Evolutionary conservation across 768 basidiomycete species (phyloP), one percentile per base, ranked within the genome.

Genomic region (Favolaschia claudopus): DNA sequence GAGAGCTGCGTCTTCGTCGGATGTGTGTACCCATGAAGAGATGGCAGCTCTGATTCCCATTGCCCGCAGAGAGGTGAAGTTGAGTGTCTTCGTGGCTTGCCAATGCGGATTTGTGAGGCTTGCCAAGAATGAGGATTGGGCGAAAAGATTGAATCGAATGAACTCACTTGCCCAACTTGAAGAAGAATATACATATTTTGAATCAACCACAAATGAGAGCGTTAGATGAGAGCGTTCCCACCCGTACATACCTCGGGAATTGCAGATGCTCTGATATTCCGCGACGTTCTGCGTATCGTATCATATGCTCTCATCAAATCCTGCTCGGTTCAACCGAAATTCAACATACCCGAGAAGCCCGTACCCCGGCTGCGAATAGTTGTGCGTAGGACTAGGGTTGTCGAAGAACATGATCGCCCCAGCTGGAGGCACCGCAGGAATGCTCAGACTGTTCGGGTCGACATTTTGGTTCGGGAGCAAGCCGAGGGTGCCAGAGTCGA

Each of bases 71-170:
- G 42, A 44, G 4, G 67, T 62, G 37, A 71, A 72, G 44, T 72
- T 60, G 24, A 74, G 58, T 6, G 67, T 69, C 55, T 74, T 74
- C 29, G 60, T 64, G 2, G 70, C 68, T 58, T 72, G 71, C 69
- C 70, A 74, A 51, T 74, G 72, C 9, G 72, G 71, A 42, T 74
- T 74, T 7, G 70, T 70, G 13, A 74, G 52, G 37, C 72, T 74
- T n/a, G n/a, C n/a, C n/a, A n/a, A n/a, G n/a, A n/a, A n/a, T n/a
- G n/a, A n/a, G n/a, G n/a, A n/a, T n/a, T n/a, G n/a, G n/a, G n/a
- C n/a, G n/a, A n/a, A n/a, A n/a, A n/a, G n/a, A n/a, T n/a, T n/a
- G n/a, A n/a, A n/a, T n/a, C n/a, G n/a, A n/a, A n/a, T n/a, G n/a
- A n/a, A n/a, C n/a, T n/a, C n/a, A n/a, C n/a, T n/a, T n/a, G n/a